Evolutionary conservation across 163 green algal genomes (phyloP).

Genomic region (Chlamydomonas reinhardtii): DNA sequence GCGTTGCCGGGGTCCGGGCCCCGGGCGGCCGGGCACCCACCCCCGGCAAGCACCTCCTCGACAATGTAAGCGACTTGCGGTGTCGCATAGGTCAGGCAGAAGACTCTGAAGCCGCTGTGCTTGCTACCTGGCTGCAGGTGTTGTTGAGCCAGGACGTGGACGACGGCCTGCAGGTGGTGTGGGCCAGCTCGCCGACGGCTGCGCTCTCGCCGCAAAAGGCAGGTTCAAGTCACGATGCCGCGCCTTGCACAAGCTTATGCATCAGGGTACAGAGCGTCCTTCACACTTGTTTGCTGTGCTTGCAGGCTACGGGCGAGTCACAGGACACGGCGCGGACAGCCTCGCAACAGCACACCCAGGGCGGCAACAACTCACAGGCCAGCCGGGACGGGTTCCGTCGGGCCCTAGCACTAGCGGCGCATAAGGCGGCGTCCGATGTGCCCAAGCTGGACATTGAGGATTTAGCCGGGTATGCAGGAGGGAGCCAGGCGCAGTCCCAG

Average conservation of each 20-base stretch:
- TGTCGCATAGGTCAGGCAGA: no score
- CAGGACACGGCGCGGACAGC: no score
- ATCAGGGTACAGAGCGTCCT: no score
- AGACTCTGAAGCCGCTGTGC: no score
- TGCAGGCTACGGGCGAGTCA: neutral
- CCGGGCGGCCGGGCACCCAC: neutral
- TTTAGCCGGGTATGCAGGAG: no score
- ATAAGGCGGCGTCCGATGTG: neutral
- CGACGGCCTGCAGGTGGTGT: constrained; percentile 52
- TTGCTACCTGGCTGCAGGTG: constrained; percentile 10
- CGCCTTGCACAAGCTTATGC: no score
- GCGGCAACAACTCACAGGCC: constrained; percentile 30
- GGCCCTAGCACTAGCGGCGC: constrained; percentile 9
- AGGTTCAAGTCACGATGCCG: neutral
- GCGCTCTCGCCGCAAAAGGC: constrained; percentile 14
- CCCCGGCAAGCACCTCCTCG: constrained; percentile 32
- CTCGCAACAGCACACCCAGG: neutral
- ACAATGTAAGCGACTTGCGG: constrained; percentile 25
- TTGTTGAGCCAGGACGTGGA: constrained; percentile 54
- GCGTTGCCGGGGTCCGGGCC: neutral
- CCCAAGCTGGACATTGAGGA: no score
- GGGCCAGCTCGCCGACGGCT: constrained; percentile 41
- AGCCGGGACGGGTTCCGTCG: constrained; percentile 43
- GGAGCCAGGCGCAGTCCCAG: neutral
- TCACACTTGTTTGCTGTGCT: neutral